Conservation (phyloP, 2,329 filamentous ascomycete species). For the Aspergillus sp. region DNA sequence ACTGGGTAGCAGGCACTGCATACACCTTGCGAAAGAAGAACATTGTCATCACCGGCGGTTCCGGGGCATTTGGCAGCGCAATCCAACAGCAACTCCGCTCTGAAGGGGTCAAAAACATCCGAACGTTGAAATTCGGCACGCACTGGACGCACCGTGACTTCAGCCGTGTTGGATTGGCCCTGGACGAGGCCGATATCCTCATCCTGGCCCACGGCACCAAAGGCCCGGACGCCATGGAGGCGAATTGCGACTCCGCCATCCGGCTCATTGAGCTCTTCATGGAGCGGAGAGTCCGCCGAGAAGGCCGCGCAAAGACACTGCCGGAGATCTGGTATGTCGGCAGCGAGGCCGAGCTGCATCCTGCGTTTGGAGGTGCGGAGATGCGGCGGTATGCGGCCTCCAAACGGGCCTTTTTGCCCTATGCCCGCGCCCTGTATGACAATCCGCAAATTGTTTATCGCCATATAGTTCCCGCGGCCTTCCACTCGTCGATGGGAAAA, state of each 20-base stretch:
- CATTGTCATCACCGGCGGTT: conserved; percentile 11
- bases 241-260: conserved; percentile 11
- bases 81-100: conserved; percentile 7
- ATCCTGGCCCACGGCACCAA: conserved; percentile 14
- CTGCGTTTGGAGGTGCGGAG: conserved; percentile 4
- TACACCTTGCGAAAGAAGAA: conserved; percentile 14
- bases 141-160: conserved; percentile 13
- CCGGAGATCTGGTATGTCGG: conserved; percentile 19
- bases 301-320: conserved; percentile 2
- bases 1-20: conserved; percentile 18
- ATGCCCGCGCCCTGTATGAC: conserved; percentile 16
- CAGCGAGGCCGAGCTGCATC: conserved; percentile 13
- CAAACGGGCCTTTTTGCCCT: conserved; percentile 13
- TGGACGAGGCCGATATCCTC: conserved; percentile 13
- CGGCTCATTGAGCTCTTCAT: conserved; percentile 11
- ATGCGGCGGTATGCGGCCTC: conserved; percentile 9
- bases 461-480: conserved; percentile 14
- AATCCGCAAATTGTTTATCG: conserved; percentile 13
- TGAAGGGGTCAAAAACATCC: conserved; percentile 12
- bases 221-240: conserved; percentile 7
- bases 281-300: not conserved
- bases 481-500: conserved; percentile 6
- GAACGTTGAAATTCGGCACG: conserved; percentile 4
- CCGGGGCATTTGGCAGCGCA: conserved; percentile 13
- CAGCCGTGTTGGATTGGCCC: not conserved